Evolutionary conservation across 768 basidiomycete species (phyloP), one percentile per base, ranked within the genome.

Genomic region (Mycena vitilis): DNA sequence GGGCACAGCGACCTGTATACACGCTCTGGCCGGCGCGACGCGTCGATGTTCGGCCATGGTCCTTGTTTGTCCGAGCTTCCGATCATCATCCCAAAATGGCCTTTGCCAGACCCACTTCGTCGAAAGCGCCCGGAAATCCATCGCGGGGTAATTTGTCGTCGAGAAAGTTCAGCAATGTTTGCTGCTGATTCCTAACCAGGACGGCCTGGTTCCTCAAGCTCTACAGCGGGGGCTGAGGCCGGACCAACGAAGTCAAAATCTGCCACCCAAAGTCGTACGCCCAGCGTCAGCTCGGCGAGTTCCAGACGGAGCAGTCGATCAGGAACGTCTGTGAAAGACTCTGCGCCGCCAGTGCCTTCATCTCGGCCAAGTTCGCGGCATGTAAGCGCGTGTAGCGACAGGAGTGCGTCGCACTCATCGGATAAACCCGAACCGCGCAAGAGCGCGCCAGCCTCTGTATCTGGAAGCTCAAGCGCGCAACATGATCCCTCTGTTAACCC

Each of bases 251-350:
- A 60, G 25, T 34, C 67, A 37, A 68, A 49, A 55, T 40, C 42
- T 59, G 53, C 49, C 51, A 59, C 47, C 22, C 52, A 53, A 7
- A 36, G 58, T 7, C 68, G 68, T 36, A 25, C 68, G 6, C 22
- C 68, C 16, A 69, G 68, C 37, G 60, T 65, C 40, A 69, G 63
- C 58, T 69, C 68, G 38, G 61, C 63, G 37, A 55, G 52, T 52
- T 69, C 68, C 36, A n/a, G 8, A 57, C 54, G 47, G 0, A 52
- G 55, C 30, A 63, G 42, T 18, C 49, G 20, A 9, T 56, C 68
- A 3, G 37, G 22, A 6, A 47, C 11, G 10, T 57, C 63, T 36
- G 40, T n/a, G 15, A 36, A 52, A 34, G 63, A 60, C 18, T 34
- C n/a, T 38, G 42, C 48, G 8, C 47, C 54, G 2, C n/a, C 38